A percentile compares a stretch with the other conserved stretches of the same genome.
phyloP scores from a whole-genome alignment of 768 basidiomycete genomes.

The Suillus fuscotomentosus region DNA sequence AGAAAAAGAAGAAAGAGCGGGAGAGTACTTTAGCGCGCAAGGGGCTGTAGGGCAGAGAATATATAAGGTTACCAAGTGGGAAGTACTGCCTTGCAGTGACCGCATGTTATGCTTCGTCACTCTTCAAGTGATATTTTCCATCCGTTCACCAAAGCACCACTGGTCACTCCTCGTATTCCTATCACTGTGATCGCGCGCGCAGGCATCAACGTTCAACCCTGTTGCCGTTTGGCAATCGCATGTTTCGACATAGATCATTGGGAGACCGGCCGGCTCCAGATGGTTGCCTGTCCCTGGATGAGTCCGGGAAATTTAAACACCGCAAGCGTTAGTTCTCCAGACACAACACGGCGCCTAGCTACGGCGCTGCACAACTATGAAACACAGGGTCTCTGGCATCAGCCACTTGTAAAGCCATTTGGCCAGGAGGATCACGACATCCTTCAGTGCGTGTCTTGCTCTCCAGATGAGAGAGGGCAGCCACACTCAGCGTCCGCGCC shows the following conservation, averaged over 20 bases:
- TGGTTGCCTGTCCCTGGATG: background rate
- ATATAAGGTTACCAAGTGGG: conserved; percentile 2
- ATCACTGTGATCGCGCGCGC: conserved; percentile 19
- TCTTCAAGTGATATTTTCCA: background rate
- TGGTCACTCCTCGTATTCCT: conserved; percentile 9
- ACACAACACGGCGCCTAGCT: no score
- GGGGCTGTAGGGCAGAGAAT: background rate
- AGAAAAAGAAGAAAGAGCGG: background rate
- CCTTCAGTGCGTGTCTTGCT: no score
- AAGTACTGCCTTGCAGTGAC: background rate
- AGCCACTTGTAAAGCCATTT: no score
- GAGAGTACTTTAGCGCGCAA: background rate
- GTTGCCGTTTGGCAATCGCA: background rate
- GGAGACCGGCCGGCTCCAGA: background rate
- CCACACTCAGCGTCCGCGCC: no score
- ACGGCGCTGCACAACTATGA: no score
- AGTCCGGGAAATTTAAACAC: background rate
- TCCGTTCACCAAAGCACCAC: conserved; percentile 18
- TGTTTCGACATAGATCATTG: background rate
- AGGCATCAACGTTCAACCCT: background rate
- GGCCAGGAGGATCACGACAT: no score
- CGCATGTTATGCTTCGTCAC: background rate
- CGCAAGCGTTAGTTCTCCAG: no score
- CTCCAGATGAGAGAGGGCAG: no score
- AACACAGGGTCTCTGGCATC: no score